These are phyloP conservation scores for Fusarium haematococcum DNA, from an alignment of 2,329 filamentous ascomycete genomes.

Conservation along the genomic window DNA sequence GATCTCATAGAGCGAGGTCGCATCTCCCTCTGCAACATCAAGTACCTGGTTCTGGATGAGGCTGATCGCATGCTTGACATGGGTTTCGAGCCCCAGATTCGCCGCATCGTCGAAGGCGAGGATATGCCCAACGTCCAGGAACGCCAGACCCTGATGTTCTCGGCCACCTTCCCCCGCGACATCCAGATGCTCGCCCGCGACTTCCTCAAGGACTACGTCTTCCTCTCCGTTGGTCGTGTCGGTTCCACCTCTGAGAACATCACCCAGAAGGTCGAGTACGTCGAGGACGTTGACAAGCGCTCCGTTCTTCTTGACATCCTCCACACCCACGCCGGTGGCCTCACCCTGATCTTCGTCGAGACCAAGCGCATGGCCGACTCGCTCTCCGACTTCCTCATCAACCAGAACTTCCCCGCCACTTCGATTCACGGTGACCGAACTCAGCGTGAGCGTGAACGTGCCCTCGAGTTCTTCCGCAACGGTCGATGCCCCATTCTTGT, in stretches of 20 bases:
- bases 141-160: conserved; percentile 99
- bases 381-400: conserved; percentile 97
- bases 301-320: conserved; percentile 97
- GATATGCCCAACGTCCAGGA: conserved; percentile 89
- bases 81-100: conserved; percentile 99
- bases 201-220: conserved; percentile 99
- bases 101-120: conserved; percentile 97
- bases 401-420: conserved; percentile 97
- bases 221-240: conserved; percentile 97
- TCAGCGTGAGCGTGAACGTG: conserved; percentile 98
- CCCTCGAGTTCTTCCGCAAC: conserved; percentile 96
- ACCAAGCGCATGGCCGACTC: conserved; percentile 99
- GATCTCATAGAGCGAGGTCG: conserved; percentile 98
- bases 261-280: conserved; percentile 97
- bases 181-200: conserved; percentile 99
- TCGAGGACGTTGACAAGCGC: conserved; percentile 97
- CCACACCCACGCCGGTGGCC: conserved; percentile 88
- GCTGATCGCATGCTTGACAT: conserved; percentile 99
- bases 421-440: conserved; percentile 99
- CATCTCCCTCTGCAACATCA: conserved; percentile 98
- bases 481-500: conserved; percentile 96
- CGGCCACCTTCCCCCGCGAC: conserved; percentile 97
- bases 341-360: conserved; percentile 98
- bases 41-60: conserved; percentile 98
- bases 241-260: conserved; percentile 99